Percentiles rank a stretch among this genome's conserved stretches.
Evolutionary conservation across 441 rosid genomes (phyloP).

Genomic region (Jatropha podagrica): DNA sequence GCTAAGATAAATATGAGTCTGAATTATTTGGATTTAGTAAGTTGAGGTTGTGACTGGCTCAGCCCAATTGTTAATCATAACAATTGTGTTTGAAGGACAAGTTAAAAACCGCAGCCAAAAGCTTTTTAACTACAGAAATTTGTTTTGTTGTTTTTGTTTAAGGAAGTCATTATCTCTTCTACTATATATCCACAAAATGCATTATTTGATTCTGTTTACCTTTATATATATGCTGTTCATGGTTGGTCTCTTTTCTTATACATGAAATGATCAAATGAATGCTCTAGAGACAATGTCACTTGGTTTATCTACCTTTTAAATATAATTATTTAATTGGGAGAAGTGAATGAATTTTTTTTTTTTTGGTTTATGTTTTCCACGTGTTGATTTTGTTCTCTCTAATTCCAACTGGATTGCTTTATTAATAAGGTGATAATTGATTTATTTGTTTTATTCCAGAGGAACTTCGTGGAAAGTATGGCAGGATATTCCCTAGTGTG

Average conservation of each 20-base stretch:
- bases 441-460: constrained; percentile 52
- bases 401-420: neutral
- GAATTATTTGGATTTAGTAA: neutral
- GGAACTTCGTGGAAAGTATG: constrained; percentile 99
- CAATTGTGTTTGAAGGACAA: neutral
- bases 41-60: neutral
- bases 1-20: neutral
- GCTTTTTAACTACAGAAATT: neutral
- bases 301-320: neutral
- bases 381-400: too few species aligned
- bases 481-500: constrained; percentile 98
- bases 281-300: neutral
- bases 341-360: neutral
- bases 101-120: neutral
- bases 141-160: neutral
- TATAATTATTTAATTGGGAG: neutral
- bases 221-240: neutral
- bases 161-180: neutral
- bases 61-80: neutral
- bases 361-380: neutral
- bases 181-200: neutral
- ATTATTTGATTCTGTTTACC: neutral
- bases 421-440: constrained; percentile 8
- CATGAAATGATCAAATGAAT: neutral
- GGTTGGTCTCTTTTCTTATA: neutral